Evolutionary conservation across 2,329 filamentous ascomycete species (phyloP), one percentile per base, ranked within the genome.

Genomic region (Alternaria gansuensis): DNA sequence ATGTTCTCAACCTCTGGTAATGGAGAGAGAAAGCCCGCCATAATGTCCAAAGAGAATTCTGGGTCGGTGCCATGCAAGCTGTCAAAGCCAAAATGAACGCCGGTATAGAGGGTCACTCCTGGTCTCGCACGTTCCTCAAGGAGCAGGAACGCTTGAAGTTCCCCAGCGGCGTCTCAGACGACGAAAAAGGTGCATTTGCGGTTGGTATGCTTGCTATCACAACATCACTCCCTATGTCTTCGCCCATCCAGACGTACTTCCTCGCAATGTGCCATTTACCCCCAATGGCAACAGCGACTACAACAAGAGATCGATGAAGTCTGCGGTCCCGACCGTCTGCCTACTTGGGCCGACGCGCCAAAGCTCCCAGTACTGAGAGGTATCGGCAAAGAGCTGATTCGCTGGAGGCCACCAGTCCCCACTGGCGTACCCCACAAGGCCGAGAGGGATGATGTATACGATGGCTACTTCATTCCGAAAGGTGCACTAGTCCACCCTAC

Each of bases 281-380:
- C 84, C 0, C 79, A 82, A 63, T 85, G 84, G 80, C 81, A 85
- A 67, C 75, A 69, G 54, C 82, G 81, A 65, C 81, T 83, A 5
- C 84, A 87, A 68, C 83, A 82, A 44, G 85, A 88, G 70, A 80
- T 88, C 13, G 85, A 88, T 63, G 73, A 79, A 8, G 82, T 86
- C 1, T 85, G 83, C 54, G 84, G 84, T n/a, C 49, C 48, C 0
- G 31, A 54, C 36, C 39, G 66, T 31, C 31, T 67, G 26, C 64
- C 66, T 4, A 50, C 48, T 7, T 60, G 51, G 24, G 37, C 24
- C 1, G 66, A 68, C 26, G 54, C 50, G 13, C 40, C 53, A 3
- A 40, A 52, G 23, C 57, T 67, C 24, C 58, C 53, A 28, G 59
- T 56, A 8, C 34, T 66, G 5, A 50, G 52, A 14, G 62, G 59